Conservation (phyloP, 441 rosid species). For the Corymbia calophylla region DNA sequence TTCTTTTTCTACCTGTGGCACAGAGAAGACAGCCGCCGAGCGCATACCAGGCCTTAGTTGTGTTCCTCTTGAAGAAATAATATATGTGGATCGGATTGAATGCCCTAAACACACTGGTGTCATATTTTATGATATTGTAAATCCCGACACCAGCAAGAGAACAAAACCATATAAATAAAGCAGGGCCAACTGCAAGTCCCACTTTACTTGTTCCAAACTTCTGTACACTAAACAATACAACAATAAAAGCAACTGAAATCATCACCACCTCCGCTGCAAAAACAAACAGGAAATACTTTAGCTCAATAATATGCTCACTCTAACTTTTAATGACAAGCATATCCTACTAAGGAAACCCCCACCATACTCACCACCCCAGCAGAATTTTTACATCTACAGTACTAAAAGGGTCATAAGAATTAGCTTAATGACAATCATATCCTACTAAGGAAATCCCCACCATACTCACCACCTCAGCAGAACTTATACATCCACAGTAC, state of each 20-base stretch:
- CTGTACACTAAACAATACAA: constrained; percentile 92
- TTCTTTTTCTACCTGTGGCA: constrained; percentile 64
- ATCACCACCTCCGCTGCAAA: constrained; percentile 84
- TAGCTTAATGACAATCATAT: background rate
- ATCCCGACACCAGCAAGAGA: constrained; percentile 86
- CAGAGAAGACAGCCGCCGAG: constrained; percentile 98
- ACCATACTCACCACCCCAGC: background rate
- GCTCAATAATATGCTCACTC: constrained; percentile 6
- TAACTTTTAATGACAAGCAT: background rate
- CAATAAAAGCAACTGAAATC: constrained; percentile 88
- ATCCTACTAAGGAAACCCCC: background rate
- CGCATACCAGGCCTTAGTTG: constrained; percentile 80
- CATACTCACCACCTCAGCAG: background rate
- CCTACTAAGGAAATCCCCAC: background rate
- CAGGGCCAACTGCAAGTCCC: constrained; percentile 92
- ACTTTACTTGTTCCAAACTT: constrained; percentile 98
- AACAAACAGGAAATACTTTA: constrained; percentile 16
- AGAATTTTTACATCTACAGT: background rate
- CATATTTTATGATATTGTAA: constrained; percentile 75
- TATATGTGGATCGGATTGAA: constrained; percentile 90
- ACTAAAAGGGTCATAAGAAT: too few relatives aligned
- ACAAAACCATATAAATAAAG: constrained; percentile 92
- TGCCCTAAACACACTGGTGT: constrained; percentile 68
- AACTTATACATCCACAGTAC: background rate
- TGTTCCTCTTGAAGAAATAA: constrained; percentile 80